These are phyloP conservation scores for Collariella sp. DNA, from an alignment of 495 filamentous ascomycete species.

Conservation along the genomic window DNA sequence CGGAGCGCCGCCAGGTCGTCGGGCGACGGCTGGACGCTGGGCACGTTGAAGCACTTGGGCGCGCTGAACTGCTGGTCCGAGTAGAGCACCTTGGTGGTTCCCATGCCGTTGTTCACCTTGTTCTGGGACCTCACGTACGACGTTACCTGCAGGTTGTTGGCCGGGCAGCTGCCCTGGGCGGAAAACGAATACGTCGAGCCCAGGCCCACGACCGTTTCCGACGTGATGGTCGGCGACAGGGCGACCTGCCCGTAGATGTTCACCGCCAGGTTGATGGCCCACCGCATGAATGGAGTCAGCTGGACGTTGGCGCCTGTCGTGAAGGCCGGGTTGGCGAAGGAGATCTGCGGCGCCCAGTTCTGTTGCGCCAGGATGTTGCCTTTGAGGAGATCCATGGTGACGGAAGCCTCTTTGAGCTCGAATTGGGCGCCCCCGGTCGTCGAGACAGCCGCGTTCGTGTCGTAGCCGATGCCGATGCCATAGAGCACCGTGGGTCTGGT, in stretches of 20 bases:
- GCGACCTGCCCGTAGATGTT: not conserved
- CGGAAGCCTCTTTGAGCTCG: not conserved
- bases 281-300: not conserved
- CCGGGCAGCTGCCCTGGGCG: not conserved
- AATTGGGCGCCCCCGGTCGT: not conserved
- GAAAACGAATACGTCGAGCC: not conserved
- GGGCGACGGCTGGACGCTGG: not conserved
- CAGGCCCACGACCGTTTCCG: not conserved
- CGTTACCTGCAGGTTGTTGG: not conserved
- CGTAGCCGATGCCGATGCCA: not conserved
- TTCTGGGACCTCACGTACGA: not conserved
- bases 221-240: not conserved
- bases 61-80: conserved; percentile 1
- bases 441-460: not conserved
- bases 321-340: not conserved
- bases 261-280: not conserved
- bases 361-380: conserved; percentile 4
- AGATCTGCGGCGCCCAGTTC: conserved; percentile 2
- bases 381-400: not conserved
- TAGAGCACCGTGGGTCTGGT: not conserved
- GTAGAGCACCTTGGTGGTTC: not conserved
- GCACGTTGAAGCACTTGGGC: conserved; percentile 4
- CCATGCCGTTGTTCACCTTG: not conserved
- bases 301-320: not conserved
- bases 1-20: not conserved